Conservation (phyloP, 306 rosid species). For the Phaseolus lunatus region DNA sequence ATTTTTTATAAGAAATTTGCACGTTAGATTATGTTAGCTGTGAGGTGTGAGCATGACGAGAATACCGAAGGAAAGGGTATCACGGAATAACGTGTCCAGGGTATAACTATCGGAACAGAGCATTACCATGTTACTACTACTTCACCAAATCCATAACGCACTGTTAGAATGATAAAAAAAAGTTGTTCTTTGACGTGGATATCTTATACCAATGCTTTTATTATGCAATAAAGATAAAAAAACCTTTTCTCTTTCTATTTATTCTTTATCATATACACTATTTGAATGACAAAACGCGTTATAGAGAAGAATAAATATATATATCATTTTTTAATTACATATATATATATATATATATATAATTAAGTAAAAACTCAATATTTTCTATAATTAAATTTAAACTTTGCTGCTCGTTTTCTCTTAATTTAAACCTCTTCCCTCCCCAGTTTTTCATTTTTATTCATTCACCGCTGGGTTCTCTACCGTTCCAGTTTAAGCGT, state of each 20-base stretch:
- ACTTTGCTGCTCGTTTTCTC: no score
- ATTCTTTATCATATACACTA: neutral
- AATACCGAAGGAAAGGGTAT: neutral
- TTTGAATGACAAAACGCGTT: no score
- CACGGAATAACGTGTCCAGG: neutral
- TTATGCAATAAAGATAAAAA: slow-evolving; percentile 30
- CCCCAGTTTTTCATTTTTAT: no score
- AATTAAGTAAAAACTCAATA: neutral
- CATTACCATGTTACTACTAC: neutral
- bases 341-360: no score
- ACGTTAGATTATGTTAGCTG: no score
- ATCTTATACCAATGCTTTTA: neutral
- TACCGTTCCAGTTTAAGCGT: no score
- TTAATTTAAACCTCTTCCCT: no score
- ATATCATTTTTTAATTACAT: no score
- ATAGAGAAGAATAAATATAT: no score
- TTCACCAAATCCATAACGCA: neutral
- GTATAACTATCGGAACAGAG: neutral
- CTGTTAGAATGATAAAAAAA: neutral
- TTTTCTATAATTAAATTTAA: neutral
- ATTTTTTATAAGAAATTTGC: no score
- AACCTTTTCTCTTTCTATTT: slow-evolving; percentile 18
- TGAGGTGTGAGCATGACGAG: no score
- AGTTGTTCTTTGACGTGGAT: slow-evolving; percentile 27
- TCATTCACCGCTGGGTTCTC: no score